Evolutionary conservation across 176 grass and related monocot species (phyloP), one percentile per base, ranked within the genome.

Genomic region (Musa itinerans): DNA sequence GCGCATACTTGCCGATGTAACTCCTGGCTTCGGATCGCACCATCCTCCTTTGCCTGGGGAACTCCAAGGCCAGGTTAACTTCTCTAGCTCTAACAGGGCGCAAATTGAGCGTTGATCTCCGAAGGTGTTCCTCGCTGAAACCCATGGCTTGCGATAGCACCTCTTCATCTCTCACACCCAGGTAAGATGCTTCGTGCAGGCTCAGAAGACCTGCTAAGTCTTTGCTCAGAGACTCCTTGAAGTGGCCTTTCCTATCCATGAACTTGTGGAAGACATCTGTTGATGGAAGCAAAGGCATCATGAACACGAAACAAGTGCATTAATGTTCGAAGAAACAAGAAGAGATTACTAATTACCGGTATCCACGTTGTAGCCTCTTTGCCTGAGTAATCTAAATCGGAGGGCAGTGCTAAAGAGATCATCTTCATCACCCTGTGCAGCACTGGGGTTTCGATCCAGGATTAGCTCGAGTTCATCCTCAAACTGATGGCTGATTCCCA

Each of bases 261-360:
- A 71, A 71, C 50, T 71, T 53, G 17, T 71, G 48, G 69, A 71
- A 71, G 8, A 71, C 69, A 52, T 71, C 43, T 71, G 69, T 52
- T 69, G 14, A 29, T 43, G 34, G 34, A 43, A 43, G 34, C 34
- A 43, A 43, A 43, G 34, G 0, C 34, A 43, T 43, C 34, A 43
- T 6, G 34, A 43, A 43, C 34, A 43, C 34, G 34, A 43, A 43
- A 43, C 34, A 43, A 43, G 34, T 43, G 4, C 34, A 43, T 43
- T 43, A 43, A 43, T 43, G 34, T 43, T 43, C 34, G 34, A 43
- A 43, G 34, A 43, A 43, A 43, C 34, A 43, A 43, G 4, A 43
- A 43, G 34, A 43, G 34, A 43, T 43, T 6, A 43, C 4, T 6
- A 43, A 43, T 1, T 15, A 71, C 69, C 69, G 51, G 69, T 52